Conservation (phyloP, 768 basidiomycete genomes). For the Boletus rufocinnamomeus region DNA sequence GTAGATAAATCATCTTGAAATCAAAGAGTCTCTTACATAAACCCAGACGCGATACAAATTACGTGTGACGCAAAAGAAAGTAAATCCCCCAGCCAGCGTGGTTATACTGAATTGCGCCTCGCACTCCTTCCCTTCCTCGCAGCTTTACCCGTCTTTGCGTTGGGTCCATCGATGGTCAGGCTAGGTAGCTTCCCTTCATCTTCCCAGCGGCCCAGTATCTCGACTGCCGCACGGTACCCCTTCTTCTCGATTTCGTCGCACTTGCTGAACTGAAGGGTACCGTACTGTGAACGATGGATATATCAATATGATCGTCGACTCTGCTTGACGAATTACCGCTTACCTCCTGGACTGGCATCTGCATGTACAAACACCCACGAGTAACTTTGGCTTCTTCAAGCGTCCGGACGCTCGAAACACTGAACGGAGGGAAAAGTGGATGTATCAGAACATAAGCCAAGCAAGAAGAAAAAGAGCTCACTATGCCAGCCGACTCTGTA, state of each 20-base stretch:
- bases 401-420: conserved; percentile 94
- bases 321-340: conserved; percentile 16
- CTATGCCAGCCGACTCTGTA: conserved; percentile 95
- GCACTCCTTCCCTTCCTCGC: conserved; percentile 72
- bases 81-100: not conserved
- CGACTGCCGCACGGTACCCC: conserved; percentile 74
- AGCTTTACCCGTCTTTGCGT: conserved; percentile 43
- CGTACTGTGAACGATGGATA: conserved; percentile 56
- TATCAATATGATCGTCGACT: not conserved
- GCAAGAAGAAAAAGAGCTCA: conserved; percentile 42
- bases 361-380: conserved; percentile 87
- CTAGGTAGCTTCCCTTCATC: conserved; percentile 83
- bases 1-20: conserved; percentile 27
- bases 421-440: conserved; percentile 31
- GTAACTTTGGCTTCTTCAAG: conserved; percentile 93
- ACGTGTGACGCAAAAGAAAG: not conserved
- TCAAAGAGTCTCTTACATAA: not conserved
- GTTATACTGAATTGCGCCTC: conserved; percentile 69
- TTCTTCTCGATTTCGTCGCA: conserved; percentile 86
- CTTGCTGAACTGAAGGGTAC: conserved; percentile 86
- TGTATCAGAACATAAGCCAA: conserved; percentile 7
- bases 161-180: conserved; percentile 63
- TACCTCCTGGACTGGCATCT: conserved; percentile 94
- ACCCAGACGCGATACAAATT: not conserved
- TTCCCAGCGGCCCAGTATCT: conserved; percentile 74